A percentile compares a stretch with the other conserved stretches of the same genome.
phyloP scores from a whole-genome alignment of 2,329 filamentous ascomycete species.

The Neofusicoccum kwambonambiense region DNA sequence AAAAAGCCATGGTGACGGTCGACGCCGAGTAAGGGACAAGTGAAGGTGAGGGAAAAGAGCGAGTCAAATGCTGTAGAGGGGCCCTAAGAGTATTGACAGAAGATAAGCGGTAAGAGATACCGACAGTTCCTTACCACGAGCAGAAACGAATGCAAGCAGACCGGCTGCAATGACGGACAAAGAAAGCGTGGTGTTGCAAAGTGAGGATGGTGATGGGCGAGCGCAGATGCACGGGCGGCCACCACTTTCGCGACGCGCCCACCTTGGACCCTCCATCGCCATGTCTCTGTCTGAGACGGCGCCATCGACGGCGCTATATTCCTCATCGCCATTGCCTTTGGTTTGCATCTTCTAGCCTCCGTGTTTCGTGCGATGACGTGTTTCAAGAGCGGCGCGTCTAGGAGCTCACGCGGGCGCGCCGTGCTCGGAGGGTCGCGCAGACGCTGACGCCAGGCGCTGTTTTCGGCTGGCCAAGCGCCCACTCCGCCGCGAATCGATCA shows the following conservation, averaged over 20 bases:
- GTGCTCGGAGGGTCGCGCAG: not conserved
- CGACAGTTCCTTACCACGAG: not conserved
- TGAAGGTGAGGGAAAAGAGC: not conserved
- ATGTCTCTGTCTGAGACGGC: not conserved
- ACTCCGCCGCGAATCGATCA: not conserved
- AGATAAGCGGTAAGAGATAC: not conserved
- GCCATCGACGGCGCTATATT: too few species aligned
- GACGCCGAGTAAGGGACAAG: not conserved
- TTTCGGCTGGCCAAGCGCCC: slow-evolving; percentile 4
- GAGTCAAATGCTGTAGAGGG: too few species aligned
- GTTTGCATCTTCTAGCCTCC: not conserved
- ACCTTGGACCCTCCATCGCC: not conserved
- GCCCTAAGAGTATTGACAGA: not conserved
- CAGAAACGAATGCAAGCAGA: not conserved
- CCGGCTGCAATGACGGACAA: not conserved
- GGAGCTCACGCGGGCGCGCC: not conserved
- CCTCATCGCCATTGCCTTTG: not conserved
- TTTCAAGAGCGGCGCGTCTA: not conserved
- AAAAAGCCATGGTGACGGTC: not conserved
- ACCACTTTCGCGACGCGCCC: not conserved
- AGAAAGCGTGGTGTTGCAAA: not conserved
- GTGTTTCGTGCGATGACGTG: not conserved
- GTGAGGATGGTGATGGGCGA: not conserved
- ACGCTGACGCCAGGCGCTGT: not conserved
- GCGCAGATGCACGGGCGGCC: not conserved